Evolutionary conservation across 495 filamentous ascomycete species (phyloP).

Genomic region (Neurospora sp.): DNA sequence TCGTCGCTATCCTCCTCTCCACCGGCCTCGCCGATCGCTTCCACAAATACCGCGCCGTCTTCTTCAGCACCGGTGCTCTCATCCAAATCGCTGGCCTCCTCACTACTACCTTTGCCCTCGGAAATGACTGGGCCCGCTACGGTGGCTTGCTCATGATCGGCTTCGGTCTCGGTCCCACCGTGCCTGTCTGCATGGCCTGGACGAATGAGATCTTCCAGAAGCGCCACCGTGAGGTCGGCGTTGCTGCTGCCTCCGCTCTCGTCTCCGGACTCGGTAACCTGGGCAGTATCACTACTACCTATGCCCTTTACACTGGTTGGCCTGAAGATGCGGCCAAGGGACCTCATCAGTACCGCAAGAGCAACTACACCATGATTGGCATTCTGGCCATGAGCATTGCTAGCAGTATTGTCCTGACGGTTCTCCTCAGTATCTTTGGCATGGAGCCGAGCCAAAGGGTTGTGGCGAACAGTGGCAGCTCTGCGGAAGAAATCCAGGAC

Average conservation of each 20-base stretch:
- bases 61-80: conserved; percentile 64
- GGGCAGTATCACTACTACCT: conserved; percentile 77
- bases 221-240: conserved; percentile 83
- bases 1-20: conserved; percentile 77
- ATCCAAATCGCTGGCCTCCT: conserved; percentile 80
- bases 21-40: conserved; percentile 83
- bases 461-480: conserved; percentile 21
- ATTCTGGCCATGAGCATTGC: conserved; percentile 71
- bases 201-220: conserved; percentile 83
- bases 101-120: conserved; percentile 62
- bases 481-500: conserved; percentile 47
- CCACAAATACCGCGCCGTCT: conserved; percentile 70
- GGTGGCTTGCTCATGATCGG: conserved; percentile 82
- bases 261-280: conserved; percentile 81
- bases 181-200: conserved; percentile 91
- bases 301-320: conserved; percentile 84
- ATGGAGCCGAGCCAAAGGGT: conserved; percentile 40
- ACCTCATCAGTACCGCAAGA: conserved; percentile 64
- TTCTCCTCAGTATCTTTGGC: conserved; percentile 54
- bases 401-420: conserved; percentile 54
- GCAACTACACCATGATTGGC: conserved; percentile 80
- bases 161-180: conserved; percentile 84
- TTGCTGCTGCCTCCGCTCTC: conserved; percentile 77
- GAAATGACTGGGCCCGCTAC: conserved; percentile 74
- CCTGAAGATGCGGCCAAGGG: conserved; percentile 57